phyloP scores from a whole-genome alignment of 345 rosid species.

The Salix udensis region DNA sequence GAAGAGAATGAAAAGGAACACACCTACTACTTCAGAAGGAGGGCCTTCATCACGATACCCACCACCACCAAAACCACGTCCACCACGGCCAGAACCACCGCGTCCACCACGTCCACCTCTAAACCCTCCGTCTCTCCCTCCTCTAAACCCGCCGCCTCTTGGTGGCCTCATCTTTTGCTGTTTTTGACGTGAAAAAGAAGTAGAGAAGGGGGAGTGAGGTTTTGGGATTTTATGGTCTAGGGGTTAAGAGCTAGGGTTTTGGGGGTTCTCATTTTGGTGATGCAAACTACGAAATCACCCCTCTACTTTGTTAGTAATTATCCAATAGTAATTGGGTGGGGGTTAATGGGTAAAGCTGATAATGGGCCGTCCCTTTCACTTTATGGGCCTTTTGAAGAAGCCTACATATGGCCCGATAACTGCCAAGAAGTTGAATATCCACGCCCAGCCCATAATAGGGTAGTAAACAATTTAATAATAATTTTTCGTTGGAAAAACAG shows the following conservation, averaged over 20 bases:
- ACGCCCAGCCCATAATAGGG: not conserved
- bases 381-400: not conserved
- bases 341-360: not conserved
- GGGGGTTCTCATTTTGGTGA: not conserved
- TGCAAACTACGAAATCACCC: not conserved
- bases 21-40: conserved; percentile 77
- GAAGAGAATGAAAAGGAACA: conserved; percentile 15
- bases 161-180: conserved; percentile 21
- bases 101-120: conserved; percentile 7
- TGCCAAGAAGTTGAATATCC: not conserved
- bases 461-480: not conserved
- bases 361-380: not conserved
- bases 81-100: conserved; percentile 10
- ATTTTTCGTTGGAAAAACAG: not conserved
- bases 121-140: conserved; percentile 11
- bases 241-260: conserved; percentile 2
- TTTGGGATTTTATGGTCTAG: not conserved
- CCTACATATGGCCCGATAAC: not conserved
- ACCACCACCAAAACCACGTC: conserved; percentile 30
- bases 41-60: conserved; percentile 77
- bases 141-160: conserved; percentile 24
- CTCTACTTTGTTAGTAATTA: not conserved
- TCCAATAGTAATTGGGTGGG: not conserved
- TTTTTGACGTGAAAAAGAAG: not conserved
- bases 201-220: not conserved